These are phyloP conservation scores for Candida pseudofarinosa DNA, from an alignment of 805 yeast genomes.

Conservation along the genomic window DNA sequence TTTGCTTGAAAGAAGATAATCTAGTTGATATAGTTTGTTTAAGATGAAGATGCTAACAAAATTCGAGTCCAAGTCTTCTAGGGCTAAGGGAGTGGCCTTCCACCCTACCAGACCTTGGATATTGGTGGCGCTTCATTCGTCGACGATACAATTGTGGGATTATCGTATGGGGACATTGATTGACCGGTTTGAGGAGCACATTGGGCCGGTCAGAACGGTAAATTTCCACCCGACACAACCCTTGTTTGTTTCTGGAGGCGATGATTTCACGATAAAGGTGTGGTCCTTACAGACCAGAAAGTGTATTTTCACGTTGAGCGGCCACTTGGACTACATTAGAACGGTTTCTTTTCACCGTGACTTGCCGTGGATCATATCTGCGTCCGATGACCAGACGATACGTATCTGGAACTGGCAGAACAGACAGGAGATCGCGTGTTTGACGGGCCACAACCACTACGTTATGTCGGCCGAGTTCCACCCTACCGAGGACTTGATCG, in stretches of 20 bases:
- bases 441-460: constrained; percentile 97
- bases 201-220: constrained; percentile 94
- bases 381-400: constrained; percentile 97
- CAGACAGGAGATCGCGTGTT: constrained; percentile 92
- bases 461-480: constrained; percentile 98
- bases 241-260: constrained; percentile 94
- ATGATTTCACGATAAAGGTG: constrained; percentile 89
- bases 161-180: constrained; percentile 98
- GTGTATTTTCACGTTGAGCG: constrained; percentile 85
- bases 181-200: constrained; percentile 96
- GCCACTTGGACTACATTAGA: constrained; percentile 94
- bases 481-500: constrained; percentile 90
- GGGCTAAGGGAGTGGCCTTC: constrained; percentile 97
- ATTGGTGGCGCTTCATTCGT: constrained; percentile 87
- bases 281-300: constrained; percentile 93
- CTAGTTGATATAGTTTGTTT: constrained; percentile 8
- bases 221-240: constrained; percentile 99
- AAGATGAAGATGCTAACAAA: constrained; percentile 73
- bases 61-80: constrained; percentile 95
- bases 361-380: constrained; percentile 94
- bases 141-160: constrained; percentile 99
- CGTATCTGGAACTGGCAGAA: constrained; percentile 99
- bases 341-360: constrained; percentile 93
- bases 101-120: constrained; percentile 97
- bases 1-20: background rate